Base-by-base conservation (phyloP, 2,329 filamentous ascomycete species). In the Pyrenophora graminea region DNA sequence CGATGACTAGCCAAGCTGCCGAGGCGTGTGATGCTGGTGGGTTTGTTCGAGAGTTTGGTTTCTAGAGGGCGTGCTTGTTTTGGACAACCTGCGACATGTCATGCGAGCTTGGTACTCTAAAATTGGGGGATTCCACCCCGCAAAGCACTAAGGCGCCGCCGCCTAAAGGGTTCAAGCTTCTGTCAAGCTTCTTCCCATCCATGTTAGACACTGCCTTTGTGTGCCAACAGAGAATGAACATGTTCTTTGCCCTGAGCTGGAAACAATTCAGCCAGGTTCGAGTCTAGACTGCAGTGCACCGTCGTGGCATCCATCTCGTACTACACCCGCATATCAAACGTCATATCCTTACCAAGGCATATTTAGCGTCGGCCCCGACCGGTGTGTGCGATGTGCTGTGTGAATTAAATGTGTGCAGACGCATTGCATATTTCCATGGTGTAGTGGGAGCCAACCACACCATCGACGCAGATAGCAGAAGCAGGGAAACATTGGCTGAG, bases 371-470 rank as follows among this genome's bases (percentile, higher is more conserved):
- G 9, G 27, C 2, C 9, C 27, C 27, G 27, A 30, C 27, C 27
- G 27, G 27, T 30, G 27, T 30, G 27, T 30, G 36, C 6, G 6
- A 38, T 21, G 36, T 38, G 18, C 36, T 23, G 21, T 38, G 36
- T 38, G 13, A 38, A 38, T 19, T 15, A 12, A 15, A 13, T 23
- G 32, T 33, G 23, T 30, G 42, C 33, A 37, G 23, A 34, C 19
- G 25, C 19, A 15, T 23, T 2, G 6, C 15, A 17, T 37, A 21
- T 25, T 12, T 33, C 13, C 18, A 39, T 27, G 44, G 44, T 39
- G 36, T 46, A 39, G 36, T 46, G 36, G 44, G 44, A 46, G 27
- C 44, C 44, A 46, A 46, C 33, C 41, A 45, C 33, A 17, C 18
- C 33, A 17, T n/a, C 27, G 21, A 18, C 44, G 2, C 9, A 12